Conservation (phyloP, 1,284 basidiomycete genomes). For the Rhodotorula sp. region DNA sequence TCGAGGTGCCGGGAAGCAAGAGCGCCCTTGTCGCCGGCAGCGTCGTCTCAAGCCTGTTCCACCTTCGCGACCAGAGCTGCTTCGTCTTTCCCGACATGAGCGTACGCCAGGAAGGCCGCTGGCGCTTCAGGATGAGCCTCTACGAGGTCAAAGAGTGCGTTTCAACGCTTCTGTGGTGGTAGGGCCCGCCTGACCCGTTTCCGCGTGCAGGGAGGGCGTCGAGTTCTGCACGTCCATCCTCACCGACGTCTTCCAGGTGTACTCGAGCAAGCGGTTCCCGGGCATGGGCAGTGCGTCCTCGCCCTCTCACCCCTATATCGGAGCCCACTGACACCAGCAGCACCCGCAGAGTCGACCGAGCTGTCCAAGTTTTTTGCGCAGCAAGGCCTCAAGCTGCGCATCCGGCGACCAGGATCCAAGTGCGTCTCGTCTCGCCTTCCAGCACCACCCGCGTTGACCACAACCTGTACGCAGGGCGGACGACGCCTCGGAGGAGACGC, state of each 20-base stretch:
- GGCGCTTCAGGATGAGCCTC: slow-evolving; percentile 81
- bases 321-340: slow-evolving; percentile 10
- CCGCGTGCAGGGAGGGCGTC: slow-evolving; percentile 65
- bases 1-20: slow-evolving; percentile 90
- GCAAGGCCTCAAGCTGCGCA: slow-evolving; percentile 85
- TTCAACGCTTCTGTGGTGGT: background rate
- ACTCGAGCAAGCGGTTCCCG: slow-evolving; percentile 87
- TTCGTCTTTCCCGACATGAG: slow-evolving; percentile 53
- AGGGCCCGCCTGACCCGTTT: background rate
- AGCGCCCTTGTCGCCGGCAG: slow-evolving; percentile 77
- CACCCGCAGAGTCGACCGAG: slow-evolving; percentile 71
- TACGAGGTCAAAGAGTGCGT: slow-evolving; percentile 91
- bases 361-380: slow-evolving; percentile 86
- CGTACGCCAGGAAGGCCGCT: slow-evolving; percentile 77
- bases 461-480: background rate
- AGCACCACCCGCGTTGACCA: too few relatives aligned
- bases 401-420: slow-evolving; percentile 48
- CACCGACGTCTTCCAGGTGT: slow-evolving; percentile 86
- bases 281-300: slow-evolving; percentile 74
- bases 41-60: slow-evolving; percentile 90
- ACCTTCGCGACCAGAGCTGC: slow-evolving; percentile 85
- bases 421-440: background rate
- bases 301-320: slow-evolving; percentile 7
- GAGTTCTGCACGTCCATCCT: slow-evolving; percentile 84
- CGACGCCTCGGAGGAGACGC: background rate